These are phyloP conservation scores for Penicillium macrosclerotiorum DNA, from an alignment of 495 filamentous ascomycete species.

Conservation along the genomic window DNA sequence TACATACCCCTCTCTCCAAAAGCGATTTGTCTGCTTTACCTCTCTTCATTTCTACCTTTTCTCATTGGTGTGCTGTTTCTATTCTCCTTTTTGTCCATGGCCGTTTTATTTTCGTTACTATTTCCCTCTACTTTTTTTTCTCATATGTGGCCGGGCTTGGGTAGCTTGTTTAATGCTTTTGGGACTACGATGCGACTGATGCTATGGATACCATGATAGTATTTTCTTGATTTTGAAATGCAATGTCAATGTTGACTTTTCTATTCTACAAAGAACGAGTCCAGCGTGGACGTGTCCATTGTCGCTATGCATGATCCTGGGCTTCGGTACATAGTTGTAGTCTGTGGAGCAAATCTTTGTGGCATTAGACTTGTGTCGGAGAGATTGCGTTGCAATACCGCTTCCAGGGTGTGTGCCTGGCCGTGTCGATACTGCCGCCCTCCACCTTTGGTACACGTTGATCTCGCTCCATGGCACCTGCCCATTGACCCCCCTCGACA, in stretches of 20 bases:
- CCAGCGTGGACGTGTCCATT: not conserved
- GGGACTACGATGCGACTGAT: conserved; percentile 23
- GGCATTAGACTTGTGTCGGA: not conserved
- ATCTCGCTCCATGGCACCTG: too few relatives aligned
- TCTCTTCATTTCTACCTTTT: conserved; percentile 1
- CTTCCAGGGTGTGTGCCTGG: conserved; percentile 1
- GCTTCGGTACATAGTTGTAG: too few relatives aligned
- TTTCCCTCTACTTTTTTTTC: conserved; percentile 8
- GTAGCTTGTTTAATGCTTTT: conserved; percentile 22
- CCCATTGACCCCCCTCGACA: not conserved
- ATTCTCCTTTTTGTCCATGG: conserved; percentile 1
- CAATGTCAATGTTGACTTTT: not conserved
- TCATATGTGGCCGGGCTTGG: conserved; percentile 7
- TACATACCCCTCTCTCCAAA: conserved; percentile 15
- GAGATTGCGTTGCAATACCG: not conserved
- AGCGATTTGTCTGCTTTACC: conserved; percentile 4
- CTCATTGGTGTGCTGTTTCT: conserved; percentile 6
- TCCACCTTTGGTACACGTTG: conserved; percentile 2
- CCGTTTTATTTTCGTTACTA: conserved; percentile 2
- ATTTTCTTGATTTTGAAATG: conserved; percentile 6
- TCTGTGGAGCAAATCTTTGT: too few relatives aligned
- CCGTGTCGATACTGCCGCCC: conserved; percentile 6
- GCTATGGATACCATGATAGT: conserved; percentile 32
- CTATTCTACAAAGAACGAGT: not conserved
- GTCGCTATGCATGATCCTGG: not conserved